These are phyloP conservation scores for Ilyonectria robusta DNA, from an alignment of 2,329 filamentous ascomycete genomes.

Conservation along the genomic window DNA sequence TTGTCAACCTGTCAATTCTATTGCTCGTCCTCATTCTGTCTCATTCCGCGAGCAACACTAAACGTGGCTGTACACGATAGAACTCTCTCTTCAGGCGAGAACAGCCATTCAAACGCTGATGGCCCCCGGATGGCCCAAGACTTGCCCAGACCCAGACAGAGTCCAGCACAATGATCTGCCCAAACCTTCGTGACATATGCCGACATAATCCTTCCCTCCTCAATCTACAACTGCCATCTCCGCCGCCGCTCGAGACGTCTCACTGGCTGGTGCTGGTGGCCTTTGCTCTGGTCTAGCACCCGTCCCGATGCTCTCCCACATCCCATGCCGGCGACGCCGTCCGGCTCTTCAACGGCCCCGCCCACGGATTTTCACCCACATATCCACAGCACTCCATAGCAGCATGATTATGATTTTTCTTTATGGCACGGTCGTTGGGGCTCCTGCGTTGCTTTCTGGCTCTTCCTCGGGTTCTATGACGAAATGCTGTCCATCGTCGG, in stretches of 20 bases:
- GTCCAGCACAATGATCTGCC: not conserved
- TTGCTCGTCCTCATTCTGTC: not conserved
- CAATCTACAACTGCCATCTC: not conserved
- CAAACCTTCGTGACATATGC: not conserved
- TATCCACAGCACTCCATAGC: slow-evolving; percentile 26
- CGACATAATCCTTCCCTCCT: not conserved
- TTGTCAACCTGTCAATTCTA: slow-evolving; percentile 11
- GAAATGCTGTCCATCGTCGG: slow-evolving; percentile 1
- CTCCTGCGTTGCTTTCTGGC: not conserved
- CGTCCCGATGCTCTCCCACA: slow-evolving; percentile 22
- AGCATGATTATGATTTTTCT: slow-evolving; percentile 6
- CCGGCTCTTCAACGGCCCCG: slow-evolving; percentile 20
- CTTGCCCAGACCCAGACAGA: not conserved
- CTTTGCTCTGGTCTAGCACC: slow-evolving; percentile 11
- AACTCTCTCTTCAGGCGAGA: slow-evolving; percentile 12
- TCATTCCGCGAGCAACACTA: slow-evolving; percentile 18
- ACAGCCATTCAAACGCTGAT: slow-evolving; percentile 5
- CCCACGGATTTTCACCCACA: slow-evolving; percentile 5
- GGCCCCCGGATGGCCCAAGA: not conserved
- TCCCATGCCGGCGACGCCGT: slow-evolving; percentile 28
- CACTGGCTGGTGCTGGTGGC: not conserved
- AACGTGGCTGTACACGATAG: slow-evolving; percentile 7
- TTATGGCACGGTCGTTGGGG: slow-evolving; percentile 8
- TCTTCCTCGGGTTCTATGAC: not conserved
- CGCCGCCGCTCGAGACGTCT: not conserved